Evolutionary conservation across 2,329 filamentous ascomycete genomes (phyloP).

Genomic region (Aureobasidium sp.): DNA sequence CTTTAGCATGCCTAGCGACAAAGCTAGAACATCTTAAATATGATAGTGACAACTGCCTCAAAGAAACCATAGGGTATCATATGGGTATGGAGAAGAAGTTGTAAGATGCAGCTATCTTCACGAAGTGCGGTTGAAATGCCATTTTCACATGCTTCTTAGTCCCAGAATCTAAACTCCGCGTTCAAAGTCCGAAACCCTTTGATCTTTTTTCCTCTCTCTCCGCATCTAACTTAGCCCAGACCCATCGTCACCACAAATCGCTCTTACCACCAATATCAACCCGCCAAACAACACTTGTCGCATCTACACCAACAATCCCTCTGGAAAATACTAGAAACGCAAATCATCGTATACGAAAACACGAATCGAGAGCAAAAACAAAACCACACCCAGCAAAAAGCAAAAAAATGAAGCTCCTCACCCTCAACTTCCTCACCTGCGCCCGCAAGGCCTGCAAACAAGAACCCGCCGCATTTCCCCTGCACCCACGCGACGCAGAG

Average conservation of each 20-base stretch:
- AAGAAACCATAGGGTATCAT: too few relatives aligned
- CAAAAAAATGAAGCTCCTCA: slow-evolving; percentile 76
- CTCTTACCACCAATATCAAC: background rate
- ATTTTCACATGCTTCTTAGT: too few relatives aligned
- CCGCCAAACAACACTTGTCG: background rate
- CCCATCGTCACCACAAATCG: background rate
- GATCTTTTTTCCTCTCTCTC: background rate
- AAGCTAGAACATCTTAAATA: too few relatives aligned
- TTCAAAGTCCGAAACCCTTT: background rate
- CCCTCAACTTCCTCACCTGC: slow-evolving; percentile 93
- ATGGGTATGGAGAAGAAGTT: too few relatives aligned
- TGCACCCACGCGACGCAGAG: slow-evolving; percentile 88
- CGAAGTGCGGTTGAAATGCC: too few relatives aligned
- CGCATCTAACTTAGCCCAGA: background rate
- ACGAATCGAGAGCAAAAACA: background rate
- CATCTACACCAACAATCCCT: background rate
- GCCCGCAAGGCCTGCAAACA: slow-evolving; percentile 92
- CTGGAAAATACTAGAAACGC: too few relatives aligned
- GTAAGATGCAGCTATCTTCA: too few relatives aligned
- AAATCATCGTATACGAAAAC: background rate
- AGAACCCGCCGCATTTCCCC: slow-evolving; percentile 68
- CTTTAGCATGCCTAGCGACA: too few relatives aligned
- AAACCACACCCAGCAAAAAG: too few relatives aligned
- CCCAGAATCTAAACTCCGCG: too few relatives aligned
- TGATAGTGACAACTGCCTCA: too few relatives aligned